Percentiles rank a stretch among this genome's conserved stretches.
Evolutionary conservation across 768 basidiomycete species (phyloP).

Genomic region (Leccinum variicolor): DNA sequence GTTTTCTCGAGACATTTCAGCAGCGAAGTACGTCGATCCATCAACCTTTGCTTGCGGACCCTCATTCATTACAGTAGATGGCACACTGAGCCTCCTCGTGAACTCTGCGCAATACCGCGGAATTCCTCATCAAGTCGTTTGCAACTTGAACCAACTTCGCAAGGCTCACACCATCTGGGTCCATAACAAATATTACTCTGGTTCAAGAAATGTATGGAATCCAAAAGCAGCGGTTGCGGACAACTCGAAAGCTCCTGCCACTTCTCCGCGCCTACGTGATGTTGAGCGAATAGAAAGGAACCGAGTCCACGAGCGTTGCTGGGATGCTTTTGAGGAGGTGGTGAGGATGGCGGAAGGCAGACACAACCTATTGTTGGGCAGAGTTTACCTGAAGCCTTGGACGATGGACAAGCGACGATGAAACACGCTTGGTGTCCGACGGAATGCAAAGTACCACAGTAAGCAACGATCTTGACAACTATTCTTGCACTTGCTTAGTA

Average conservation of each 20-base stretch:
- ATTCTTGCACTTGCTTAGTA: background rate
- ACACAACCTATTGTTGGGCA: constrained; percentile 48
- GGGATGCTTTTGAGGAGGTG: constrained; percentile 50
- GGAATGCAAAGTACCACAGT: background rate
- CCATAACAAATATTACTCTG: constrained; percentile 17
- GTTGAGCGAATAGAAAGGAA: constrained; percentile 22
- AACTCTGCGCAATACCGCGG: constrained; percentile 63
- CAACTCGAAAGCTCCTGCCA: constrained; percentile 14
- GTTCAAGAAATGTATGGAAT: constrained; percentile 35
- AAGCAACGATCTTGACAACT: constrained; percentile 3
- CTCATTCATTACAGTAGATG: constrained; percentile 53
- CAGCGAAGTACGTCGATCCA: constrained; percentile 42
- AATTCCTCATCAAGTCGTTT: constrained; percentile 54
- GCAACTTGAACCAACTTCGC: constrained; percentile 44
- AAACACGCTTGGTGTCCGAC: background rate
- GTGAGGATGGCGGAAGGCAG: constrained; percentile 59
- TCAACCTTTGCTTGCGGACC: background rate
- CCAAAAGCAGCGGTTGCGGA: constrained; percentile 32
- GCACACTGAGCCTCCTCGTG: constrained; percentile 58
- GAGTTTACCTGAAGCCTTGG: constrained; percentile 34
- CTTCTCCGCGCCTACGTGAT: constrained; percentile 9
- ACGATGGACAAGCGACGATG: constrained; percentile 8
- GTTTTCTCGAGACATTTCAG: constrained; percentile 55
- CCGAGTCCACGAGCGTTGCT: constrained; percentile 36
- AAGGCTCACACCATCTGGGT: constrained; percentile 25